Evolutionary conservation across 2,329 filamentous ascomycete genomes (phyloP).

Genomic region (Tolypocladium amazonense): DNA sequence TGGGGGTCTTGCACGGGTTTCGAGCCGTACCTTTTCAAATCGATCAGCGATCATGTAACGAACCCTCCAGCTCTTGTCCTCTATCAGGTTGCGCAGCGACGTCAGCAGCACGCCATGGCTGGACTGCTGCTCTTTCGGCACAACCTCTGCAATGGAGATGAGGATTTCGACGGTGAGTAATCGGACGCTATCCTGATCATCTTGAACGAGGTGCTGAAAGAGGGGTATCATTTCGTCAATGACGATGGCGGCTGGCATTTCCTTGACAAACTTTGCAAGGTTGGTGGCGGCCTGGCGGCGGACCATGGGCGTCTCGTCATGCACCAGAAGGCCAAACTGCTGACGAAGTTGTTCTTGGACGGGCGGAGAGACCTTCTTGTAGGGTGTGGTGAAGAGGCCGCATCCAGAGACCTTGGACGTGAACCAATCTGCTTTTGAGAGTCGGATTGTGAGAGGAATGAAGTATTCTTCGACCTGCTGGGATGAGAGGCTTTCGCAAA

Average conservation of each 20-base stretch:
- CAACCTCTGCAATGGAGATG: constrained; percentile 91
- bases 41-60: constrained; percentile 98
- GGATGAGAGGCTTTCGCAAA: constrained; percentile 82
- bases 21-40: constrained; percentile 72
- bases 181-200: constrained; percentile 96
- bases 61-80: constrained; percentile 99
- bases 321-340: constrained; percentile 86
- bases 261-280: constrained; percentile 93
- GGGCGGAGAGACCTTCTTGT: constrained; percentile 79
- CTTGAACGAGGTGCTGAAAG: constrained; percentile 91
- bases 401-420: constrained; percentile 98
- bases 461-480: constrained; percentile 96
- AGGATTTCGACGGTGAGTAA: constrained; percentile 93
- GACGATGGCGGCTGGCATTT: constrained; percentile 83
- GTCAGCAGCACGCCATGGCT: constrained; percentile 90
- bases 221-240: constrained; percentile 98
- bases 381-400: constrained; percentile 86
- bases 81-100: constrained; percentile 84
- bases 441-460: constrained; percentile 86
- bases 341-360: constrained; percentile 85
- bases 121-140: constrained; percentile 95
- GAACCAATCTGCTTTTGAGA: constrained; percentile 99
- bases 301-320: constrained; percentile 99
- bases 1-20: neutral
- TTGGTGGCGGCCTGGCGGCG: constrained; percentile 94